These are phyloP conservation scores for Lithohypha guttulata DNA, from an alignment of 2,329 filamentous ascomycete genomes.

Conservation along the genomic window DNA sequence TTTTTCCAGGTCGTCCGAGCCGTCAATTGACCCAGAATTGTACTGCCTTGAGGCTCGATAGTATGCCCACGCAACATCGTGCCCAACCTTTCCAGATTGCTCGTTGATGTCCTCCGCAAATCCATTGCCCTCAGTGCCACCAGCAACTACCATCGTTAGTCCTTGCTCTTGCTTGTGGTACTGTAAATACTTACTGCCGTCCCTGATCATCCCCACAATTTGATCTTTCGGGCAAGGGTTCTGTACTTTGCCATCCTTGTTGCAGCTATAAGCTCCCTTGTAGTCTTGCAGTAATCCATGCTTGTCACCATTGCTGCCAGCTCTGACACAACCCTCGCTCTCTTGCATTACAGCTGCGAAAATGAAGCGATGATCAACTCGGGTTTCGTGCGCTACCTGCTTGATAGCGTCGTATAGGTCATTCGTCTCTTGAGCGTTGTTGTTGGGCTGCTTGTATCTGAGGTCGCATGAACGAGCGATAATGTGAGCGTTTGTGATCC, in stretches of 20 bases:
- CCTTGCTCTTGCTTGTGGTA: not conserved
- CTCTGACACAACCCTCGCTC: slow-evolving; percentile 37
- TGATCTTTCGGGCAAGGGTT: slow-evolving; percentile 30
- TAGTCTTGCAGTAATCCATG: slow-evolving; percentile 40
- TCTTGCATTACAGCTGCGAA: slow-evolving; percentile 38
- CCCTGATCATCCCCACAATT: slow-evolving; percentile 31
- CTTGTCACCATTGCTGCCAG: slow-evolving; percentile 32
- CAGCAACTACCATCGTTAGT: slow-evolving; percentile 18
- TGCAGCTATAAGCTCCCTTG: slow-evolving; percentile 31
- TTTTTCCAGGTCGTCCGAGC: slow-evolving; percentile 26
- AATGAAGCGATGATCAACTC: slow-evolving; percentile 33
- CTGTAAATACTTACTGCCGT: slow-evolving; percentile 24
- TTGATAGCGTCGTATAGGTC: slow-evolving; percentile 31
- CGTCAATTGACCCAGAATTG: slow-evolving; percentile 31
- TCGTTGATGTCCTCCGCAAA: slow-evolving; percentile 26
- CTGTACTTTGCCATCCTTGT: slow-evolving; percentile 25
- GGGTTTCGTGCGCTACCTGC: slow-evolving; percentile 23
- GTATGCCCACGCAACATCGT: slow-evolving; percentile 21
- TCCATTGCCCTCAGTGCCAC: slow-evolving; percentile 28
- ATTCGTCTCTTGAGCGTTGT: slow-evolving; percentile 29
- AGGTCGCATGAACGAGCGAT: slow-evolving; percentile 30
- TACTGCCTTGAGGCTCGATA: slow-evolving; percentile 32
- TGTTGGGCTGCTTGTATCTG: slow-evolving; percentile 26
- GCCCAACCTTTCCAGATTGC: slow-evolving; percentile 22
- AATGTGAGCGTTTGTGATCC: slow-evolving; percentile 25